These are phyloP conservation scores for Cyberlindnera meyerae DNA, from an alignment of 805 yeast genomes.

Conservation along the genomic window DNA sequence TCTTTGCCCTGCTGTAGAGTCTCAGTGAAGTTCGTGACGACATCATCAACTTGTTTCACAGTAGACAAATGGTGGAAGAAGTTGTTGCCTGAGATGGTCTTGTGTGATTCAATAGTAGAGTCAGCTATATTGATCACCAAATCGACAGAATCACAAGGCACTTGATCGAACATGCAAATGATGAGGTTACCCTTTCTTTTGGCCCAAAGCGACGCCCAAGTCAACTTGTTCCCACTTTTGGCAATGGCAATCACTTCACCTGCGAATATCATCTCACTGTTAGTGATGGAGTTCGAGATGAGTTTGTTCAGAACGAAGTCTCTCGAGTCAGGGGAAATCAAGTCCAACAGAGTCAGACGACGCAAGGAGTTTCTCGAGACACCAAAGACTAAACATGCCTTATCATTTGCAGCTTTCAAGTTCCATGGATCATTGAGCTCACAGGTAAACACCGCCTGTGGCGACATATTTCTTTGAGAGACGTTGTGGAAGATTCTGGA, in stretches of 20 bases:
- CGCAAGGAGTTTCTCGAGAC: constrained; percentile 60
- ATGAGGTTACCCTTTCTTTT: constrained; percentile 65
- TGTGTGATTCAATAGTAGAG: constrained; percentile 17
- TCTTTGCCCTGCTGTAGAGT: constrained; percentile 9
- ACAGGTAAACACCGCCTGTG: constrained; percentile 85
- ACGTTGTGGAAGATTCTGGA: constrained; percentile 57
- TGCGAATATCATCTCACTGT: constrained; percentile 53
- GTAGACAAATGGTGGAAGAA: constrained; percentile 15
- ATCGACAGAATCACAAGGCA: constrained; percentile 66
- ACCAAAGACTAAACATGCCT: constrained; percentile 85
- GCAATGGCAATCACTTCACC: constrained; percentile 83
- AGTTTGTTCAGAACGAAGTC: constrained; percentile 60
- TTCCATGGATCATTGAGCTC: constrained; percentile 70
- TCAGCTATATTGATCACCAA: constrained; percentile 34
- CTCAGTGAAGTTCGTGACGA: constrained; percentile 27
- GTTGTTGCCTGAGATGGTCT: constrained; percentile 22
- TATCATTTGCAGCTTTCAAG: constrained; percentile 80
- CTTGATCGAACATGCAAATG: constrained; percentile 84
- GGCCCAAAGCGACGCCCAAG: constrained; percentile 92
- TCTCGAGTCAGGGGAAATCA: constrained; percentile 73
- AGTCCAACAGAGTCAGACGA: constrained; percentile 63
- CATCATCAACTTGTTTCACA: constrained; percentile 17
- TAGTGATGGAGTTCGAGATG: constrained; percentile 28
- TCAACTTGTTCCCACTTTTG: constrained; percentile 57
- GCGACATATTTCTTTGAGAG: constrained; percentile 64